Evolutionary conservation across 2,329 filamentous ascomycete species (phyloP), one percentile per base, ranked within the genome.

Genomic region (Apiospora hydei): DNA sequence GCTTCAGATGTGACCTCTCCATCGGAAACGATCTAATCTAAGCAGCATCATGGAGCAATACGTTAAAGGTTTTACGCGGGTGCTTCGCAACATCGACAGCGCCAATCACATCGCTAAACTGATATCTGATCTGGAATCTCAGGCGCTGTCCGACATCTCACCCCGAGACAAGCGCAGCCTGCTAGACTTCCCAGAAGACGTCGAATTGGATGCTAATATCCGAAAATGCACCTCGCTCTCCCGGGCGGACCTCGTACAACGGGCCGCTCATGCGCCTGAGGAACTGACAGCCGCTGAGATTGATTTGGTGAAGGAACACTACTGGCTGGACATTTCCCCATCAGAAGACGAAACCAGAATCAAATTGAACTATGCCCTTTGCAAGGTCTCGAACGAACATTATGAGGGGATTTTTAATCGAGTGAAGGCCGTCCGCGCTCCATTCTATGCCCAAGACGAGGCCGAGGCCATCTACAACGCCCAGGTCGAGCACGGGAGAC

Each of bases 151-250:
- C 16, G 70, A 4, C 7, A 8, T 71, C 64, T 43, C 43, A 16
- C 30, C 67, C 3, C 64, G 11, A 26, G 64, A 71, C 18, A 21
- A 21, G 26, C 70, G 34, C 14, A 38, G 70, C 4, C 13, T 68
- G 6, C 64, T 68, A 1, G 70, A 71, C 16, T 21, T 71, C 6
- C 70, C 64, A 4, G 70, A 71, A 1, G 18, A 26, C 5, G 51
- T 46, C 1, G 21, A 8, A 24, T 24, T 67, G 7, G n/a, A 24
- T 6, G 46, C 21, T 1, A 68, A 61, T 14, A 8, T 71, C 4
- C 30, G 18, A 8, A 26, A 46, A 10, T n/a, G 18, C 30, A 68
- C 41, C 10, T 14, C 44, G 44, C 46, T 71, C 2, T 34, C 24
- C 34, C 26, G 53, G 7, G 46, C 64, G 14, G 43, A 53, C n/a